These are phyloP conservation scores for Penicillium sp. DNA, from an alignment of 2,329 filamentous ascomycete species.

Conservation along the genomic window DNA sequence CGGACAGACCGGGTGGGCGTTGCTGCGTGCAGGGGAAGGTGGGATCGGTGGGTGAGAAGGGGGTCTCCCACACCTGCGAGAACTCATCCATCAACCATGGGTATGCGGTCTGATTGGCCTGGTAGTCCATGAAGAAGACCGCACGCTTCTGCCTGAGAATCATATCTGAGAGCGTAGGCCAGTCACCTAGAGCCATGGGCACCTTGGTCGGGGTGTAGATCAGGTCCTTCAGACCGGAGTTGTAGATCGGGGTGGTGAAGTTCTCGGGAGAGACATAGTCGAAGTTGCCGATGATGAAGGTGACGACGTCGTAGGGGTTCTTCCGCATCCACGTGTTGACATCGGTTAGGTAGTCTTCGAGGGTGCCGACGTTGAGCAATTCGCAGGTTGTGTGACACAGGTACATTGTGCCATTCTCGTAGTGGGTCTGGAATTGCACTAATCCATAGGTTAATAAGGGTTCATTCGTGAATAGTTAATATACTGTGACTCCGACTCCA, in stretches of 20 bases:
- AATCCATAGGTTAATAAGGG: background rate
- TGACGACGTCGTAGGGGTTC: conserved; percentile 85
- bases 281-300: conserved; percentile 80
- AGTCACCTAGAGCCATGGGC: conserved; percentile 71
- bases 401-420: conserved; percentile 60
- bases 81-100: conserved; percentile 90
- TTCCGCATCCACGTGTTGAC: conserved; percentile 70
- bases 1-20: conserved; percentile 67
- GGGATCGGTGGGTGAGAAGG: conserved; percentile 70
- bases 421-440: conserved; percentile 63
- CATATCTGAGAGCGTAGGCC: conserved; percentile 79
- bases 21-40: conserved; percentile 76
- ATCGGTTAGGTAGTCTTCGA: conserved; percentile 68
- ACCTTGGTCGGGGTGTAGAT: conserved; percentile 70
- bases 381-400: conserved; percentile 86
- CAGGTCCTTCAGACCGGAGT: conserved; percentile 69
- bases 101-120: conserved; percentile 72
- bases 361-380: conserved; percentile 75
- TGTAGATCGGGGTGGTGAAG: conserved; percentile 68
- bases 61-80: conserved; percentile 85
- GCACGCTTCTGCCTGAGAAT: conserved; percentile 70
- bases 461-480: background rate
- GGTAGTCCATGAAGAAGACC: conserved; percentile 81
- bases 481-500: background rate
- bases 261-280: conserved; percentile 66